A percentile compares a stretch with the other conserved stretches of the same genome.
phyloP scores from a whole-genome alignment of 805 yeast species.

The Wickerhamomyces alni region DNA sequence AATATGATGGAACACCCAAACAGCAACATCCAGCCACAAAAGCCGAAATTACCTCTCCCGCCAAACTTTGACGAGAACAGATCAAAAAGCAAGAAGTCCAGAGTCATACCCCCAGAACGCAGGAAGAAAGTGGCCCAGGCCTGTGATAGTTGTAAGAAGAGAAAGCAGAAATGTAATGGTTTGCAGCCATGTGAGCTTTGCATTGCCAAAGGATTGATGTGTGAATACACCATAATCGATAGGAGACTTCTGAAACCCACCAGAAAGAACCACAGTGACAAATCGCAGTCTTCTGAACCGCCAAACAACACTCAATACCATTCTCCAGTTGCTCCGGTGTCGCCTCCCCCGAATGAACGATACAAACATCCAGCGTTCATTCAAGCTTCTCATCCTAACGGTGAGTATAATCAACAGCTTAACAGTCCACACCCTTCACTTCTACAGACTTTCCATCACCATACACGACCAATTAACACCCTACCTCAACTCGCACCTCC shows the following conservation, averaged over 20 bases:
- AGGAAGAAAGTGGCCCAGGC: constrained; percentile 41
- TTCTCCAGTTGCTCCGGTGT: too few relatives aligned
- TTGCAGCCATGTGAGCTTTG: constrained; percentile 31
- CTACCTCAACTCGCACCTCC: too few relatives aligned
- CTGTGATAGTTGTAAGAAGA: constrained; percentile 39
- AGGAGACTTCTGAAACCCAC: constrained; percentile 19
- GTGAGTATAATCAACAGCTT: too few relatives aligned
- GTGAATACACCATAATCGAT: constrained; percentile 25
- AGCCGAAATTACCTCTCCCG: constrained; percentile 1
- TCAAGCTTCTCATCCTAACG: too few relatives aligned
- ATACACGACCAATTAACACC: too few relatives aligned
- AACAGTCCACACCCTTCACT: too few relatives aligned
- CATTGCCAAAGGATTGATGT: constrained; percentile 23
- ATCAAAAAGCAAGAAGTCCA: constrained; percentile 10
- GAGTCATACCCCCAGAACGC: constrained; percentile 22
- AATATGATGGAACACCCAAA: constrained; percentile 8
- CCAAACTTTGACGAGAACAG: constrained; percentile 6
- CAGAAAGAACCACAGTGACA: constrained; percentile 6
- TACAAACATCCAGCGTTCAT: too few relatives aligned
- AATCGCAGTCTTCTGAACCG: background rate
- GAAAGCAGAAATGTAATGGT: constrained; percentile 33
- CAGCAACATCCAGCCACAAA: background rate
- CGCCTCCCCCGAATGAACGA: too few relatives aligned
- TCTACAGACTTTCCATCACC: too few relatives aligned
- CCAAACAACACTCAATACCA: too few relatives aligned